Evolutionary conservation across 257 asterid species (phyloP), one percentile per base, ranked within the genome.

Genomic region (Solanum paucissectum): DNA sequence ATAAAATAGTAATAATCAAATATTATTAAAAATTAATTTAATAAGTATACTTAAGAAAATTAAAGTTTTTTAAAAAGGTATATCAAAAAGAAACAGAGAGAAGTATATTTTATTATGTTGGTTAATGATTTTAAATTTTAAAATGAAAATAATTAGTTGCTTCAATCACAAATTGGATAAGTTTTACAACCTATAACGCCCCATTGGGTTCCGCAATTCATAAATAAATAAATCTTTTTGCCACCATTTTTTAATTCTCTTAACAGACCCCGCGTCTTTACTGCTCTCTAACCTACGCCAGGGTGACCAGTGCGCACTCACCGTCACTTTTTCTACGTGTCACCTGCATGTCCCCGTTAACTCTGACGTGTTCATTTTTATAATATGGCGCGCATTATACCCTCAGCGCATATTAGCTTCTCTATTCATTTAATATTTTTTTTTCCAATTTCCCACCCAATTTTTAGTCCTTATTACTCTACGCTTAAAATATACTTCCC

Each of bases 391-490:
- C 83, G 52, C 87, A 46, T 36, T 37, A 18, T 34, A 55, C 29
- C 2, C 7, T 9, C 20, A 2, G 92, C 91, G 90, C 86, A 90
- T 52, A 25, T 71, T 90, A 88, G 85, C 40, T 25, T 77, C 27
- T 10, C 49, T 3, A 44, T 1, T 1, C 23, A 29, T 68, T 68
- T 68, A 12, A 3, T 68, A 46, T 27, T 12, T 0, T 38, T 20
- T 83, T 90, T 77, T 55, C 4, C 82, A 77, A 64, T 86, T 86
- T 84, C 87, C 87, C 89, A 87, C 89, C 40, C 79, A 32, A 21
- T 73, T 87, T 75, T 73, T 87, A 62, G 52, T 40, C 64, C 86
- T 89, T 46, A 25, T 42, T 69, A 55, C 32, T 32, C 55, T 68
- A 68, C 88, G 72, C 85, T 88, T 90, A 90, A 86, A 90, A 86